A percentile compares a stretch with the other conserved stretches of the same genome.
phyloP scores from a whole-genome alignment of 495 filamentous ascomycete species.

The Trichoderma orchidacearum region DNA sequence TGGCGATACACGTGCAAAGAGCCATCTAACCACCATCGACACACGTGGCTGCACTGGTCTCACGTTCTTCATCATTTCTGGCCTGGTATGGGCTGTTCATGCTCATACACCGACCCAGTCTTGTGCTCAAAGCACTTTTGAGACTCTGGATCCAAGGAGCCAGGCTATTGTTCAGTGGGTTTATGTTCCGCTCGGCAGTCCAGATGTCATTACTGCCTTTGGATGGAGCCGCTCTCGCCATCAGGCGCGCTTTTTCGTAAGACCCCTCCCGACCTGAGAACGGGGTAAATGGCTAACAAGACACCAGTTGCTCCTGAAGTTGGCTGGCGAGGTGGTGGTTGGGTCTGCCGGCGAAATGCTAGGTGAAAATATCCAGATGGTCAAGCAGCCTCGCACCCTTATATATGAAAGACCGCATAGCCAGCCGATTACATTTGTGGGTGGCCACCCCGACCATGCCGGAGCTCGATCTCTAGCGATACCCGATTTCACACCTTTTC shows the following conservation, averaged over 20 bases:
- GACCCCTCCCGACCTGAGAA: no score
- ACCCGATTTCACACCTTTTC: no score
- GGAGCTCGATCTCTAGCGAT: no score
- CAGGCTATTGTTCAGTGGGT: background rate
- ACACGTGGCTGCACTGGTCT: background rate
- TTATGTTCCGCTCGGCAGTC: background rate
- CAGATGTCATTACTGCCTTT: background rate
- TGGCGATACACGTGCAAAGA: background rate
- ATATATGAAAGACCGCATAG: background rate
- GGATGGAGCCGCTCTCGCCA: background rate
- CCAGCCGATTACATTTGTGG: background rate
- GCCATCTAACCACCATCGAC: background rate
- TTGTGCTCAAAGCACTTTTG: background rate
- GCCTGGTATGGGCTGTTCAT: background rate
- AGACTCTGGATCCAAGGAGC: background rate
- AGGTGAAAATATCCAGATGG: background rate
- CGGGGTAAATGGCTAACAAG: no score
- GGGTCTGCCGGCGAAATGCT: background rate
- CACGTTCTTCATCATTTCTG: background rate
- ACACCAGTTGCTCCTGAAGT: background rate
- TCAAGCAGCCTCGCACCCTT: background rate
- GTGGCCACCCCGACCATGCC: background rate
- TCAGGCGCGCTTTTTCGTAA: background rate
- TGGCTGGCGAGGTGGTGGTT: background rate
- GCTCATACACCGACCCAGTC: background rate